Base-by-base conservation (phyloP, 495 filamentous ascomycete species). In the Lasiosphaeria ovina region DNA sequence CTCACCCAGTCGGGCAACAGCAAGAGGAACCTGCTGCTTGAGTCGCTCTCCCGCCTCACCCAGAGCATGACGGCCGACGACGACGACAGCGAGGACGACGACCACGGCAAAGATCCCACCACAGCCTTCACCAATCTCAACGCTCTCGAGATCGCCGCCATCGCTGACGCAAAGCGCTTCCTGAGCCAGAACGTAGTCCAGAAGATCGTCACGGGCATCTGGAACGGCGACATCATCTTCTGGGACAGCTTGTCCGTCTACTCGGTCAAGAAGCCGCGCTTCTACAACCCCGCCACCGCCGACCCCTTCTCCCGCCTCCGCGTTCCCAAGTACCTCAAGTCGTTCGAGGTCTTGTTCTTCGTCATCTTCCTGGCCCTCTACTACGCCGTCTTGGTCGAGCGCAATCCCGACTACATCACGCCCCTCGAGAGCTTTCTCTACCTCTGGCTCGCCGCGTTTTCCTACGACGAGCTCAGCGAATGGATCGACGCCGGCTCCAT, bases 261-360 rank as follows among this genome's bases (percentile, higher is more conserved):
- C 65, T 87, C 90, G 0, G 85, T 74, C 35, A 98, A 97, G 69
- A 88, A 89, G 63, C 87, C 92, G 2, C 87, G 89, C 16, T 82
- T 91, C 52, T 96, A 95, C 74, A 92, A 90, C 70, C 81, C 84
- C 61, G 78, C 79, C 63, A 87, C 81, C 47, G 85, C 89, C 35
- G 93, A 96, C 70, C 89, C 89, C 3, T 96, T 89, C 68, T 92
- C 88, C 54, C 84, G 93, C 32, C 79, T 98, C 17, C 79, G 92
- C 54, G 92, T 97, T 0, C 93, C 93, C n/a, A 86, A 88, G 59
- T 97, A 98, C 67, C 85, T 92, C 44, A 97, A 97, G 70, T 82
- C 84, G 7, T 97, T 93, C 64, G 91, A 98, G 72, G 89, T 92
- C 17, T 66, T 87, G 5, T 98, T 97, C 75, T 96, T 98, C 66